These are phyloP conservation scores for Setaria viridis DNA, from an alignment of 202 grass and related monocot species.

Conservation along the genomic window DNA sequence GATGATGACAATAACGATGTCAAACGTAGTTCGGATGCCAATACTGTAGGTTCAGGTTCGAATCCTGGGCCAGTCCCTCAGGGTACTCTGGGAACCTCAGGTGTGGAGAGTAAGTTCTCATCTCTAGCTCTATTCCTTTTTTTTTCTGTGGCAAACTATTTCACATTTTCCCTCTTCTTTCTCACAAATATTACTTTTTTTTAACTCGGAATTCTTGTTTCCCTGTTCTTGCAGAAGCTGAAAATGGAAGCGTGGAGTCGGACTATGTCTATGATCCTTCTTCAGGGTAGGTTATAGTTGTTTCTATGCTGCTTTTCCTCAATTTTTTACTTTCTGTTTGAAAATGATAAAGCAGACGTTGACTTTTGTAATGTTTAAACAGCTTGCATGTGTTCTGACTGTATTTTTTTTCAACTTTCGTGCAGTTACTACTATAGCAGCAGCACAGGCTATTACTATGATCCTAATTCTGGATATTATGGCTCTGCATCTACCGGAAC, in stretches of 20 bases:
- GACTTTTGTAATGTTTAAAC: conserved; percentile 9
- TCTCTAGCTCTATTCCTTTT: conserved; percentile 13
- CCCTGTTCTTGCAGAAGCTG: conserved; percentile 57
- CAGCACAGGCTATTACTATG: conserved; percentile 89
- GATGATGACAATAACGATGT: conserved; percentile 73
- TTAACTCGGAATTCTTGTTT: conserved; percentile 35
- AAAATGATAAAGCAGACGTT: neutral
- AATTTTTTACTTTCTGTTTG: neutral
- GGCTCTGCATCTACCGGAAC: conserved; percentile 80
- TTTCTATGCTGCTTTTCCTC: conserved; percentile 35
- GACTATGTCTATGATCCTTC: conserved; percentile 87
- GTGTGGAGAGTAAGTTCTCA: conserved; percentile 31
- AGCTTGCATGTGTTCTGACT: conserved; percentile 8
- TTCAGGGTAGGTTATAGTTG: conserved; percentile 73
- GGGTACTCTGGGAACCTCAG: conserved; percentile 49
- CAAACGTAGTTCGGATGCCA: conserved; percentile 50
- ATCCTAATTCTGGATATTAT: conserved; percentile 74
- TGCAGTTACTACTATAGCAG: conserved; percentile 92
- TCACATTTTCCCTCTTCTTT: conserved; percentile 10
- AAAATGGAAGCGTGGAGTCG: conserved; percentile 56
- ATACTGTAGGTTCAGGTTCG: conserved; percentile 47
- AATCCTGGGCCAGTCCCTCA: conserved; percentile 47
- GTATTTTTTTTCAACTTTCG: conserved; percentile 25
- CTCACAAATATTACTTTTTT: neutral
- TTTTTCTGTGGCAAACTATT: conserved; percentile 1